phyloP scores from a whole-genome alignment of 768 basidiomycete species.

The Tephrocybe sp. region DNA sequence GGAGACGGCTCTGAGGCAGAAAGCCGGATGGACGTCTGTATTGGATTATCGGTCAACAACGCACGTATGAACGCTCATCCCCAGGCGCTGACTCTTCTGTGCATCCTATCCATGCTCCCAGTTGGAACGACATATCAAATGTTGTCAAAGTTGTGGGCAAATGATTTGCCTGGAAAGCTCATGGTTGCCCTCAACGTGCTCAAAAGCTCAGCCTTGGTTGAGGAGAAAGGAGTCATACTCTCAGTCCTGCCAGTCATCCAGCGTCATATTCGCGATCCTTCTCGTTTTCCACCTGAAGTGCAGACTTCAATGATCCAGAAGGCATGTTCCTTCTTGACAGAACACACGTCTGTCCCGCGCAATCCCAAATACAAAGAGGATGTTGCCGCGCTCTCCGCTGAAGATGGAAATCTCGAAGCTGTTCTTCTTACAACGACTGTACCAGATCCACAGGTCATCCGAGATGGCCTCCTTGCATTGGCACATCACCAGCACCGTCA shows the following conservation, averaged over 20 bases:
- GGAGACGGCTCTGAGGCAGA: constrained; percentile 4
- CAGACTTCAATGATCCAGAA: constrained; percentile 10
- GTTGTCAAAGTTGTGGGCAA: constrained; percentile 15
- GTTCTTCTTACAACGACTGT: neutral
- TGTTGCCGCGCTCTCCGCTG: neutral
- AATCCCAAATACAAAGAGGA: constrained; percentile 9
- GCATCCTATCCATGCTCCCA: constrained; percentile 24
- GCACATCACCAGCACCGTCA: neutral
- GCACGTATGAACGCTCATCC: constrained; percentile 3
- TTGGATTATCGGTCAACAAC: constrained; percentile 10
- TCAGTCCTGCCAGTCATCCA: constrained; percentile 21
- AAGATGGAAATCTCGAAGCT: neutral
- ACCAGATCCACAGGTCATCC: neutral
- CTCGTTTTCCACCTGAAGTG: constrained; percentile 6
- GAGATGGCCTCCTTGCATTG: neutral
- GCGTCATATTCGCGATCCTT: constrained; percentile 14
- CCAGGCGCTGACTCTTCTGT: constrained; percentile 6
- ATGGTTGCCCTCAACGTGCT: constrained; percentile 8
- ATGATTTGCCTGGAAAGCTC: neutral
- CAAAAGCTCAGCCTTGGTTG: constrained; percentile 4
- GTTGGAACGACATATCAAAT: constrained; percentile 17
- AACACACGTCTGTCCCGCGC: constrained; percentile 12
- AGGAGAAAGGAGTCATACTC: constrained; percentile 1
- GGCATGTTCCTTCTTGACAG: constrained; percentile 13
- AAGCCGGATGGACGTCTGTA: constrained; percentile 9